Evolutionary conservation across 1,139 yeast genomes (phyloP).

Genomic region (Protomyces lactucae-debilis): DNA sequence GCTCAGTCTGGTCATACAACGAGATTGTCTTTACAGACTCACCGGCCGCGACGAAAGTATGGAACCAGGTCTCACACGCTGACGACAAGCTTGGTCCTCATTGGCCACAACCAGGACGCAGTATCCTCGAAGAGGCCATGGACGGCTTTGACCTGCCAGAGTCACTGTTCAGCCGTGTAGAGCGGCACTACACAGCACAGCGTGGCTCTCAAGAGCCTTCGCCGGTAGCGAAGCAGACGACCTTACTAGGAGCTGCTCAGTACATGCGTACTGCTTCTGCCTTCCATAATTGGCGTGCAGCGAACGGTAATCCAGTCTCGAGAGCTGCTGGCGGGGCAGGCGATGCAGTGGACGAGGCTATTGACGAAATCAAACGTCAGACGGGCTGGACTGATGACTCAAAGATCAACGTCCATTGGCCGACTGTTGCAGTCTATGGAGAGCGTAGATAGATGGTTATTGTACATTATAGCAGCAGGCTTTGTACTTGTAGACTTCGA

Average conservation of each 20-base stretch:
- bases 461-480: not conserved
- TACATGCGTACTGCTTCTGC: constrained; percentile 67
- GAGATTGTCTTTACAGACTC: constrained; percentile 54
- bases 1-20: constrained; percentile 63
- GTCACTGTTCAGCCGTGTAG: constrained; percentile 44
- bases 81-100: constrained; percentile 50
- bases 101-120: constrained; percentile 61
- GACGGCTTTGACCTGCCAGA: constrained; percentile 46
- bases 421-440: constrained; percentile 48
- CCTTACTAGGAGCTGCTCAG: constrained; percentile 46
- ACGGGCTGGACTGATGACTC: constrained; percentile 48
- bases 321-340: constrained; percentile 31
- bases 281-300: constrained; percentile 59
- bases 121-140: constrained; percentile 47
- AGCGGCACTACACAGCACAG: constrained; percentile 37
- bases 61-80: constrained; percentile 44
- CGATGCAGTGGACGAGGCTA: constrained; percentile 42
- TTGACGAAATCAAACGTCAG: constrained; percentile 44
- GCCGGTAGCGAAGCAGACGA: constrained; percentile 44
- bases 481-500: not conserved
- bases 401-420: constrained; percentile 52
- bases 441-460: not conserved
- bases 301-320: constrained; percentile 36
- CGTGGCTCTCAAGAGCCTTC: constrained; percentile 40
- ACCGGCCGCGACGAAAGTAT: constrained; percentile 46